Evolutionary conservation across 1,284 basidiomycete species (phyloP).

Genomic region (Apiotrichum laibachii): DNA sequence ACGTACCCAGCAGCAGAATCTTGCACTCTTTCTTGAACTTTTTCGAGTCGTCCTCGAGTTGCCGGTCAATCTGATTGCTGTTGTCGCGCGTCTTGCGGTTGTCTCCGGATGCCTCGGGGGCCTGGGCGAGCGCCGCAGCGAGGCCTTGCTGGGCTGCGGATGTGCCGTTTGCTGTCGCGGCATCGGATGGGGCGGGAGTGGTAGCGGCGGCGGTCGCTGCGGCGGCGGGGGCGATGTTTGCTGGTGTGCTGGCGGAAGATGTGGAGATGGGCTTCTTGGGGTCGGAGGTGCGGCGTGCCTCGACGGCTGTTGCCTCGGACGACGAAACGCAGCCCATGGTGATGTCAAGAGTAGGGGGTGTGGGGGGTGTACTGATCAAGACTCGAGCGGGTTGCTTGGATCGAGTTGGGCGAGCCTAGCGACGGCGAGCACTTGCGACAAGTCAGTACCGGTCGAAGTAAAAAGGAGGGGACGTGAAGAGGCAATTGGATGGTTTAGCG

Average conservation of each 20-base stretch:
- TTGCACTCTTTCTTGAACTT: slow-evolving; percentile 88
- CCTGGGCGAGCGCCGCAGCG: slow-evolving; percentile 38
- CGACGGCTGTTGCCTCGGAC: slow-evolving; percentile 26
- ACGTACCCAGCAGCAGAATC: slow-evolving; percentile 82
- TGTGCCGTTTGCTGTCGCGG: slow-evolving; percentile 20
- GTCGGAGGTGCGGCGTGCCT: slow-evolving; percentile 19
- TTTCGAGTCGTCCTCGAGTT: slow-evolving; percentile 58
- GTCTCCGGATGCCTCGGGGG: slow-evolving; percentile 17
- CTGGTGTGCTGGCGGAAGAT: slow-evolving; percentile 13
- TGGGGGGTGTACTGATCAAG: neutral
- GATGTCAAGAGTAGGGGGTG: neutral
- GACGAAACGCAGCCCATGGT: slow-evolving; percentile 44
- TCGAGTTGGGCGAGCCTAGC: neutral
- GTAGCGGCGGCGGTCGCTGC: slow-evolving; percentile 16
- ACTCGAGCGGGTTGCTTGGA: neutral
- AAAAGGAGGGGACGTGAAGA: too few species aligned
- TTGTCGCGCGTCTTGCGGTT: slow-evolving; percentile 58
- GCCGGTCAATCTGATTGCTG: slow-evolving; percentile 59
- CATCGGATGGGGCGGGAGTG: slow-evolving; percentile 29
- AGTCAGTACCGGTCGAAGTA: too few species aligned
- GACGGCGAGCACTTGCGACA: too few species aligned
- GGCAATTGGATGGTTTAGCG: too few species aligned
- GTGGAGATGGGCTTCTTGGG: slow-evolving; percentile 12
- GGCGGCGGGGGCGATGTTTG: slow-evolving; percentile 7
- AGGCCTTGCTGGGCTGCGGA: slow-evolving; percentile 31